These are phyloP conservation scores for Cryptosporidium parvum DNA, from an alignment of 169 alveolate genomes.

Conservation along the genomic window DNA sequence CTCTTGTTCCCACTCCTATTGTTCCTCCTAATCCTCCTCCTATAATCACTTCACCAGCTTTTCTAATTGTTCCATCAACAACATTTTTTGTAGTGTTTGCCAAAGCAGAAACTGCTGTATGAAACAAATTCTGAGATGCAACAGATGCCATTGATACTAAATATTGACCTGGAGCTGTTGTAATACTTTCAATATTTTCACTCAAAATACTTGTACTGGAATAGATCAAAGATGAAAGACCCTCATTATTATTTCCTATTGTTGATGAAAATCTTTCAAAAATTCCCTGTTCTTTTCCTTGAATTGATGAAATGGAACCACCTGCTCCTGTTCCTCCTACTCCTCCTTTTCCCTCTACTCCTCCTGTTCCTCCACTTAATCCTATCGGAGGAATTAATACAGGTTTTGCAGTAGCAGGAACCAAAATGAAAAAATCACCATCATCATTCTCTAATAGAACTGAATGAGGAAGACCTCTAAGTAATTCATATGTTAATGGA, in stretches of 20 bases:
- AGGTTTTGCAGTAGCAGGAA: conserved; percentile 77
- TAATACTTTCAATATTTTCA: conserved; percentile 30
- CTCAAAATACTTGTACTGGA: neutral
- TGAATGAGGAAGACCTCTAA: conserved; percentile 77
- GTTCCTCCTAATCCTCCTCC: neutral
- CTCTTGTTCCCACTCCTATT: neutral
- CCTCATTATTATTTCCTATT: neutral
- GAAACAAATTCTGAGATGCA: conserved; percentile 15
- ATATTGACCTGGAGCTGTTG: conserved; percentile 65
- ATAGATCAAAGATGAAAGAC: conserved; percentile 7
- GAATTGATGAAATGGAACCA: neutral
- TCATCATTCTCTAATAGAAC: conserved; percentile 79
- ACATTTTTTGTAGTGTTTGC: conserved; percentile 10
- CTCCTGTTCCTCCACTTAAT: neutral
- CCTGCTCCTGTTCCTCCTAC: neutral
- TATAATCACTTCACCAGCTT: neutral
- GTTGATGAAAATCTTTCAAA: neutral
- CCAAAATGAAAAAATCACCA: conserved; percentile 79
- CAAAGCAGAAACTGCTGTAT: conserved; percentile 19
- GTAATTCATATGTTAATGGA: conserved; percentile 76
- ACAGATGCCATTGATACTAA: conserved; percentile 44
- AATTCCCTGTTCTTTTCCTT: neutral
- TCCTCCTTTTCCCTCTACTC: neutral
- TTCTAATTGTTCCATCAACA: conserved; percentile 9
- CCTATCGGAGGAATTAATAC: conserved; percentile 52